Evolutionary conservation across 2,329 filamentous ascomycete species (phyloP).

Genomic region (Pyricularia grisea): DNA sequence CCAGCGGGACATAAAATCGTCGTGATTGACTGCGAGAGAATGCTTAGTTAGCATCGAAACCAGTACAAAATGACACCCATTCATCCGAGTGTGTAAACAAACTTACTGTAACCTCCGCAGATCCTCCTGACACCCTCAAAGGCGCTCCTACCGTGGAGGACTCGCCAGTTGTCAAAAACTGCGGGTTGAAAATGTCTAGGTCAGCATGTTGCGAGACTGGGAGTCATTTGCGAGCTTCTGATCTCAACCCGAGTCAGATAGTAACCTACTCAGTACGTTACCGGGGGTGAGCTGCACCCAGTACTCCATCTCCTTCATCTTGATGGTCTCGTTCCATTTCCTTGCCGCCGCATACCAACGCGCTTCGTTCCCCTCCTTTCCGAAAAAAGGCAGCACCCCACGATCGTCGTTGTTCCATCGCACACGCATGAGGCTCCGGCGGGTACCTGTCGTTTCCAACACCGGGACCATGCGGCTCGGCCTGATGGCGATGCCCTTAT

Average conservation of each 20-base stretch:
- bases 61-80: not conserved
- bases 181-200: not conserved
- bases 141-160: slow-evolving; percentile 74
- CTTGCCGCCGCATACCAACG: slow-evolving; percentile 76
- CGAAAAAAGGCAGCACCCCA: slow-evolving; percentile 47
- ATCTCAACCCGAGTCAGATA: not conserved
- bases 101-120: slow-evolving; percentile 83
- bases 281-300: slow-evolving; percentile 78
- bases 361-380: slow-evolving; percentile 15
- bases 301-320: slow-evolving; percentile 55
- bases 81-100: not conserved
- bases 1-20: slow-evolving; percentile 73
- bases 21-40: slow-evolving; percentile 53
- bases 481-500: slow-evolving; percentile 70
- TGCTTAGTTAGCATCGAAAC: slow-evolving; percentile 12
- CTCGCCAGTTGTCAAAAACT: slow-evolving; percentile 96
- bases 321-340: slow-evolving; percentile 63
- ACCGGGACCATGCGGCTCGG: slow-evolving; percentile 65
- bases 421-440: slow-evolving; percentile 41
- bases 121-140: slow-evolving; percentile 82
- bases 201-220: not conserved
- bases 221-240: not conserved
- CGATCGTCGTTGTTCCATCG: slow-evolving; percentile 94
- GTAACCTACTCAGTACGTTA: slow-evolving; percentile 53
- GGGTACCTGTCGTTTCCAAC: slow-evolving; percentile 43